Conservation (phyloP, 352 stramenopile genomes). For the Globisporangium perplexum region DNA sequence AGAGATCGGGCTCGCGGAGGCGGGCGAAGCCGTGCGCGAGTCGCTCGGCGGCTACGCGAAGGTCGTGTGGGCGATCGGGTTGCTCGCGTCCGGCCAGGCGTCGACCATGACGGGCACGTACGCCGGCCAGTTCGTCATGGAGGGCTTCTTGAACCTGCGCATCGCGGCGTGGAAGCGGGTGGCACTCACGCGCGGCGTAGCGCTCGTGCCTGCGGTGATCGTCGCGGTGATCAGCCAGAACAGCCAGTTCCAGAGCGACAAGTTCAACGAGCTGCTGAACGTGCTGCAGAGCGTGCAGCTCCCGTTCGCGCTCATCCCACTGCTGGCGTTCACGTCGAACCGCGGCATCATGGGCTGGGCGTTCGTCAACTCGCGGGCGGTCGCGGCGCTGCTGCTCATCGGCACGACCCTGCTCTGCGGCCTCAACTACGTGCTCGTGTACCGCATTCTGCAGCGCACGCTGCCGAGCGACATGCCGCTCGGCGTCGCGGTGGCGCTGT, state of each 20-base stretch:
- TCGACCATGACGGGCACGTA: slow-evolving; percentile 93
- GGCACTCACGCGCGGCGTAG: slow-evolving; percentile 81
- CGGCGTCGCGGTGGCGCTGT: slow-evolving; percentile 11
- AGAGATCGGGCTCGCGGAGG: slow-evolving; percentile 68
- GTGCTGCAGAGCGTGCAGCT: slow-evolving; percentile 86
- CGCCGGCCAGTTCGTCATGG: slow-evolving; percentile 93
- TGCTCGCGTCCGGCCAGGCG: slow-evolving; percentile 88
- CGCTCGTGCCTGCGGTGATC: slow-evolving; percentile 69
- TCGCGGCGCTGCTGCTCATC: slow-evolving; percentile 31
- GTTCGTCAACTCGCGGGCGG: slow-evolving; percentile 32
- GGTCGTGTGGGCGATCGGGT: slow-evolving; percentile 85
- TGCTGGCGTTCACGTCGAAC: slow-evolving; percentile 69
- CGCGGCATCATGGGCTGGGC: slow-evolving; percentile 54
- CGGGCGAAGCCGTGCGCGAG: slow-evolving; percentile 56
- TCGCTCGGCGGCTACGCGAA: slow-evolving; percentile 55
- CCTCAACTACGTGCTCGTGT: slow-evolving; percentile 63
- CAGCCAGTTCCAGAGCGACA: slow-evolving; percentile 44
- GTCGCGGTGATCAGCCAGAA: slow-evolving; percentile 66
- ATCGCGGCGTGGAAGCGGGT: slow-evolving; percentile 81
- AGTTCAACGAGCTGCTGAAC: slow-evolving; percentile 82
- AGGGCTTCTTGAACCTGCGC: slow-evolving; percentile 87
- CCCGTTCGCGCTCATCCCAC: slow-evolving; percentile 78
- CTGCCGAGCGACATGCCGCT: slow-evolving; percentile 27
- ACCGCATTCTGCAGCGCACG: slow-evolving; percentile 33
- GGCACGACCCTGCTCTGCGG: slow-evolving; percentile 44